Conservation (phyloP, 352 stramenopile species). For the Globisporangium orthogonon region DNA sequence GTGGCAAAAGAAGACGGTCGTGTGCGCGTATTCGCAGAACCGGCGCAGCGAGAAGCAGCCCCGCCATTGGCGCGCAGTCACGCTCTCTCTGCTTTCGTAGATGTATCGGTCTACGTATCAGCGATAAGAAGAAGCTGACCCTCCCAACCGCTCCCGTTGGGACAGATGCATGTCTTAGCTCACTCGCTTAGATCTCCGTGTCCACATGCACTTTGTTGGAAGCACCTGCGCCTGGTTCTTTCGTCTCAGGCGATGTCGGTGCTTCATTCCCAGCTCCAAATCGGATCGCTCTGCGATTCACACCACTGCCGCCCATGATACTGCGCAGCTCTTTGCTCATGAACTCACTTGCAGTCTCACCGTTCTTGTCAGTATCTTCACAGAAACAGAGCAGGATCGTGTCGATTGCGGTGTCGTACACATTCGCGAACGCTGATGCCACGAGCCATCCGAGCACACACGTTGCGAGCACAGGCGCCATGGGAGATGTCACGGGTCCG, state of each 20-base stretch:
- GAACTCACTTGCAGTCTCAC: conserved; percentile 52
- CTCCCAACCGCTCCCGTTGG: too few species aligned
- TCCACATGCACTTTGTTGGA: conserved; percentile 31
- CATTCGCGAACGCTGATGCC: conserved; percentile 87
- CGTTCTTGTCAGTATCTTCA: conserved; percentile 81
- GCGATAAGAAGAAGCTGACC: neutral
- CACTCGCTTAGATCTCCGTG: conserved; percentile 27
- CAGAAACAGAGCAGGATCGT: conserved; percentile 97
- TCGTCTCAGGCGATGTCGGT: neutral
- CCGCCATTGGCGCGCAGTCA: conserved; percentile 2
- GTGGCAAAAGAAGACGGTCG: conserved; percentile 62
- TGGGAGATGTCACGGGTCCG: conserved; percentile 72
- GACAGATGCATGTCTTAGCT: neutral
- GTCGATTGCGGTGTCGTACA: conserved; percentile 94
- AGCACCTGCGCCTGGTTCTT: neutral
- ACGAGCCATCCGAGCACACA: conserved; percentile 87
- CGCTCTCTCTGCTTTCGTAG: conserved; percentile 7
- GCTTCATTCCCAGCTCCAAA: conserved; percentile 17
- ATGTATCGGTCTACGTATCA: neutral
- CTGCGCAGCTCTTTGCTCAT: conserved; percentile 71
- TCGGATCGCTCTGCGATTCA: conserved; percentile 34
- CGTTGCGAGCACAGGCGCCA: conserved; percentile 88
- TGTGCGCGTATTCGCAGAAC: conserved; percentile 70
- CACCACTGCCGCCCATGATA: conserved; percentile 41
- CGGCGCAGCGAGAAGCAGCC: neutral